Conservation (phyloP, 1,284 basidiomycete genomes). For the Exobasidium cylindrosporum region DNA sequence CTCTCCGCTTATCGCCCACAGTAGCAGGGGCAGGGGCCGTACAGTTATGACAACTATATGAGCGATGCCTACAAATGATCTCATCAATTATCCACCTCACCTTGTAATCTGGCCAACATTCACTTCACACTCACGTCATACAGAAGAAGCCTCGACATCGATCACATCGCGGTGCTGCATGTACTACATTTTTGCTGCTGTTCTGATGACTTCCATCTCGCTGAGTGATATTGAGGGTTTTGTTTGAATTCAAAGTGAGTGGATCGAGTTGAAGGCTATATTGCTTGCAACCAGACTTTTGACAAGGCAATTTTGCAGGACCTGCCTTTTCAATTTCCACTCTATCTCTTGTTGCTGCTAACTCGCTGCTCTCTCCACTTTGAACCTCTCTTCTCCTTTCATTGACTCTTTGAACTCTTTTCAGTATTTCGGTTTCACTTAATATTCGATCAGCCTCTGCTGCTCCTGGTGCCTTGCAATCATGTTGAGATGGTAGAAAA, state of each 20-base stretch:
- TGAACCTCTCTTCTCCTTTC: slow-evolving; percentile 8
- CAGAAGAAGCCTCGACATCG: slow-evolving; percentile 41
- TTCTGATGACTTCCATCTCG: slow-evolving; percentile 5
- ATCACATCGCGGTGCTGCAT: slow-evolving; percentile 39
- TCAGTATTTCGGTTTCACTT: slow-evolving; percentile 27
- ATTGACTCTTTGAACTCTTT: slow-evolving; percentile 10
- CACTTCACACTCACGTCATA: slow-evolving; percentile 20
- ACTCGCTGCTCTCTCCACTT: neutral
- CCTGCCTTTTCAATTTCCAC: slow-evolving; percentile 11
- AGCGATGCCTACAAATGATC: slow-evolving; percentile 30
- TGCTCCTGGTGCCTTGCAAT: slow-evolving; percentile 25
- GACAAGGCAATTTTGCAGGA: slow-evolving; percentile 33
- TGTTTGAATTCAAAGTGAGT: neutral
- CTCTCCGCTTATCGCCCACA: slow-evolving; percentile 35
- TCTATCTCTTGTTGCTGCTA: neutral
- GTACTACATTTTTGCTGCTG: slow-evolving; percentile 22
- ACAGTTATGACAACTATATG: slow-evolving; percentile 32
- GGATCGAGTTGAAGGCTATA: slow-evolving; percentile 30
- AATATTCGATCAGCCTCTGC: slow-evolving; percentile 18
- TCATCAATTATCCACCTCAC: too few relatives aligned
- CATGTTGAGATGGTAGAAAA: slow-evolving; percentile 35
- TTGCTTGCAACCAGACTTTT: slow-evolving; percentile 37
- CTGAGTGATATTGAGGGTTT: slow-evolving; percentile 3
- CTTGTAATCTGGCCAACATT: too few relatives aligned
- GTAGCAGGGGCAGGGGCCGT: slow-evolving; percentile 32